Evolutionary conservation across 108 stramenopile genomes (phyloP), one percentile per base, ranked within the genome.

Genomic region (Cyclotella sp.): DNA sequence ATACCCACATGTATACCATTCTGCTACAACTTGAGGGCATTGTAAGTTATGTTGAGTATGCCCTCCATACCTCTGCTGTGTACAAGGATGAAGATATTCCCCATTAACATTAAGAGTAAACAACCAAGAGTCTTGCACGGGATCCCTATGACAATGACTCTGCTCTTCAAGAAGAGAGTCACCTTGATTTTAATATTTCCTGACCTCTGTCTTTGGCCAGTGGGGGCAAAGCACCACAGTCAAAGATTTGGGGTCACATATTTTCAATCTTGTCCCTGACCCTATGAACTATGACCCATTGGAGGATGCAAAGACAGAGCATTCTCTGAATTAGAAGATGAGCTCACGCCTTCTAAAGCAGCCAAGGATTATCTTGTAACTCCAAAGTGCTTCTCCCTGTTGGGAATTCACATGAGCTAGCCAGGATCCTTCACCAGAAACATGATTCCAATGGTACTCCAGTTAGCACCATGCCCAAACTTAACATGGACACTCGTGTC

Each of bases 21-120:
- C 64, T 22, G 18, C 64, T 65, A 14, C 2, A 19, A 46, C 64
- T 65, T 9, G 64, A 65, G n/a, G 64, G 45, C 16, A 45, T 65
- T 19, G 26, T 44, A 44, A 45, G 43, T 22, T 65, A 65, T 24
- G 45, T 65, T 44, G 12, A 43, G 9, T 41, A 27, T 46, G 16
- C 42, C 64, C 18, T 26, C n/a, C 64, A n/a, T 43, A 34, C 34
- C 34, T 6, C 34, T 34, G 34, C 34, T 34, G 18, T 46, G 19
- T 43, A 12, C 10, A 0, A 63, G 39, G 62, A 63, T 41, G 40
- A 39, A 1, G 40, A 34, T 1, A 12, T 40, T 12, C 62, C 39
- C 3, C 30, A 41, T 2, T 63, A 39, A 4, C 30, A 41, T 2
- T 63, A 39, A 4, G 39, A 63, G n/a, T 34, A 40, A 8, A 63